Evolutionary conservation across 2,329 filamentous ascomycete species (phyloP).

Genomic region (Trichoderma citrinoviride): DNA sequence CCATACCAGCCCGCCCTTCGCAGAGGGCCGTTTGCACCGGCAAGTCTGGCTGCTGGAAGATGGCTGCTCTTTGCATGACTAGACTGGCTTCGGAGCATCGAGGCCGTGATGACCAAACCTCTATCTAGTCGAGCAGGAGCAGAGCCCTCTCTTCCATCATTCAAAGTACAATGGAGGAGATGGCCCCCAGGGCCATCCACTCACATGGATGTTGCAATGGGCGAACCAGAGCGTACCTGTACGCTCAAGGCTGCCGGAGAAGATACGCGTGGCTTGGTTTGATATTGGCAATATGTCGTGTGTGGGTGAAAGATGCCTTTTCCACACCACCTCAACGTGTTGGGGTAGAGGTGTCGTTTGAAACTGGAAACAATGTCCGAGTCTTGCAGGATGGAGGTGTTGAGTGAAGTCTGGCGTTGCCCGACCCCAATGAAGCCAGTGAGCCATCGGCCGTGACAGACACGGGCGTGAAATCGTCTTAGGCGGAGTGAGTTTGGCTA

Average conservation of each 20-base stretch:
- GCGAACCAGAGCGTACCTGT: background rate
- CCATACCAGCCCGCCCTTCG: background rate
- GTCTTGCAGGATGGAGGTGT: background rate
- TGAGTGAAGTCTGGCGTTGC: background rate
- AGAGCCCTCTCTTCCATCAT: background rate
- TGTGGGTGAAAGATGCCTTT: background rate
- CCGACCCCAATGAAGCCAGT: background rate
- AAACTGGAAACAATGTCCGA: background rate
- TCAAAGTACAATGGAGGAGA: background rate
- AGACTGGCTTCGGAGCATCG: constrained; percentile 5
- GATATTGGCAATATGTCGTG: background rate
- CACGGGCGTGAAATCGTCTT: background rate
- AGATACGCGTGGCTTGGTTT: constrained; percentile 5
- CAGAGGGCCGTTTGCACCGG: background rate
- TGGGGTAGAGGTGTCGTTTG: background rate
- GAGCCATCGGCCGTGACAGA: background rate
- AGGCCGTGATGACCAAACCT: background rate
- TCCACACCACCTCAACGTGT: background rate
- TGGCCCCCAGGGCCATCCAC: background rate
- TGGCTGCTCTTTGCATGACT: background rate
- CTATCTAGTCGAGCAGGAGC: background rate
- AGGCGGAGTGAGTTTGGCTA: background rate
- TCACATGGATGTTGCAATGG: background rate
- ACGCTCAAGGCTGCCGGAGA: background rate
- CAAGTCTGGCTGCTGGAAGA: constrained; percentile 4